Conservation (phyloP, 169 alveolate genomes). For the Cyclospora cayetanensis region DNA sequence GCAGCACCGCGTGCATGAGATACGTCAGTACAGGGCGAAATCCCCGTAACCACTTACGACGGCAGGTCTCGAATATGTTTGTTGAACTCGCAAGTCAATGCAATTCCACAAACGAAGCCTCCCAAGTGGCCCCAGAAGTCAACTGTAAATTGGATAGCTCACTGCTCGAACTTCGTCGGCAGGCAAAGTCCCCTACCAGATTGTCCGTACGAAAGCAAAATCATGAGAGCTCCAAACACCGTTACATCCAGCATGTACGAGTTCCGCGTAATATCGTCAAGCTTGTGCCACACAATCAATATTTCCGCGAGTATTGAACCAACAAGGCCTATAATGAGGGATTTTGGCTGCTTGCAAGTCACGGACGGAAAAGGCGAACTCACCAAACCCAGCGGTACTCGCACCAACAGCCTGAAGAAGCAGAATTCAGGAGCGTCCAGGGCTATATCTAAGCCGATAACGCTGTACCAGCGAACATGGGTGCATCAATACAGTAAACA, state of each 20-base stretch:
- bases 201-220: slow-evolving; percentile 61
- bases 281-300: slow-evolving; percentile 65
- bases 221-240: slow-evolving; percentile 55
- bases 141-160: background rate
- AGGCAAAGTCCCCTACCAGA: slow-evolving; percentile 6
- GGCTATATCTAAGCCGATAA: background rate
- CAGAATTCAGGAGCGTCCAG: background rate
- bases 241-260: slow-evolving; percentile 45
- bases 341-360: background rate
- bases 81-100: slow-evolving; percentile 60
- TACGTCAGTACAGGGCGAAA: background rate
- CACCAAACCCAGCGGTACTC: slow-evolving; percentile 69
- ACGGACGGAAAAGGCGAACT: background rate
- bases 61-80: slow-evolving; percentile 61
- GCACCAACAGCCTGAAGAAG: slow-evolving; percentile 64
- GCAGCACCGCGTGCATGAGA: background rate
- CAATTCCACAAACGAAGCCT: slow-evolving; percentile 69
- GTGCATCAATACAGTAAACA: slow-evolving; percentile 59
- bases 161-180: background rate
- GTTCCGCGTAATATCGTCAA: slow-evolving; percentile 35
- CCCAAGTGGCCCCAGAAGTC: slow-evolving; percentile 67
- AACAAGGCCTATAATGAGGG: slow-evolving; percentile 27
- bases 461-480: slow-evolving; percentile 60
- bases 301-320: slow-evolving; percentile 64
- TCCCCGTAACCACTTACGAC: background rate